Conservation (phyloP, 352 stramenopile genomes). For the Globisporangium iwayamae region DNA sequence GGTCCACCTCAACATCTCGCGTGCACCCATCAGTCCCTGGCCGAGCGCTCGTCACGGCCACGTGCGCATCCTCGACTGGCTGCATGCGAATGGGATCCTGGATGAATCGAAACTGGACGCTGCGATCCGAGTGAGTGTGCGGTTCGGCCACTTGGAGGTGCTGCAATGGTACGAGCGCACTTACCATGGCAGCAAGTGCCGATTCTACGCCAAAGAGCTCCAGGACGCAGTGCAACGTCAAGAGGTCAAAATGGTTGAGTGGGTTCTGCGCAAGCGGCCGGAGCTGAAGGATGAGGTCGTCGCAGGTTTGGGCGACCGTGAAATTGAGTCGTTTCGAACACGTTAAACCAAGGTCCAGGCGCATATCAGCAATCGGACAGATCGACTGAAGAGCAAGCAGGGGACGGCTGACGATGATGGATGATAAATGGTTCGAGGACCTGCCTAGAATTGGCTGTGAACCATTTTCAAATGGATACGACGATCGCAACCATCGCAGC, state of each 20-base stretch:
- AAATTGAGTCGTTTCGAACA: background rate
- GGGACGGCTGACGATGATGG: no score
- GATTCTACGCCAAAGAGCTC: background rate
- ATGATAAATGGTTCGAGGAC: no score
- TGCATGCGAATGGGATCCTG: background rate
- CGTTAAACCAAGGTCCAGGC: no score
- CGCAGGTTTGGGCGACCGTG: background rate
- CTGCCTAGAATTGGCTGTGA: no score
- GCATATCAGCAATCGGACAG: no score
- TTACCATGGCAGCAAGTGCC: background rate
- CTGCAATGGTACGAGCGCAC: constrained; percentile 4
- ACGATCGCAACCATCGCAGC: no score
- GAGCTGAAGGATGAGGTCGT: background rate
- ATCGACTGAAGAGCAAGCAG: no score
- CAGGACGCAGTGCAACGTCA: background rate
- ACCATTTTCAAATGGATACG: no score
- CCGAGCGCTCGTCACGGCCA: constrained; percentile 5
- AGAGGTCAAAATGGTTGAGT: background rate
- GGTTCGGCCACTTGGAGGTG: background rate
- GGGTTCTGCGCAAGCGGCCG: constrained; percentile 12
- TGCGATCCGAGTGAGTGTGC: constrained; percentile 2
- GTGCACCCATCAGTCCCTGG: background rate
- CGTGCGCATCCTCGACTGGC: constrained; percentile 5
- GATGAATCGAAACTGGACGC: background rate
- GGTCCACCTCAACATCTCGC: background rate